Percentiles rank a stretch among this genome's conserved stretches.
Conservation (phyloP, 2,329 filamentous ascomycete species). For the Aspergillus fructus region DNA sequence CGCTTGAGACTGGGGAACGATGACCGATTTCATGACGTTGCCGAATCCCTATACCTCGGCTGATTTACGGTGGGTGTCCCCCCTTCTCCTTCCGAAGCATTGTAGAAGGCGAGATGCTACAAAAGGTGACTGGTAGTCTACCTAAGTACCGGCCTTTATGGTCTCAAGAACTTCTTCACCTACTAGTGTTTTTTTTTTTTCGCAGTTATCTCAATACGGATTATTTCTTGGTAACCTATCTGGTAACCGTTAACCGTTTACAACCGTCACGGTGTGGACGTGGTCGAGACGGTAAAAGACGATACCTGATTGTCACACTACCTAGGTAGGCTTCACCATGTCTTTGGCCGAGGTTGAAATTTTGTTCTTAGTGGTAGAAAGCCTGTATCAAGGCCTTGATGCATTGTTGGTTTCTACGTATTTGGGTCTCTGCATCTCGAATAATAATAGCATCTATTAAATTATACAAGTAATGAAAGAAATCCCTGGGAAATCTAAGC, state of each 20-base stretch:
- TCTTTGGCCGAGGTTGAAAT: background rate
- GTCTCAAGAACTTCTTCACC: background rate
- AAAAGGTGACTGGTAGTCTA: no score
- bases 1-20: conserved; percentile 22
- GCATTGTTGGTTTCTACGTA: background rate
- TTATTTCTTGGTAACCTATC: background rate
- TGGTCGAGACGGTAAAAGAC: background rate
- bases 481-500: background rate
- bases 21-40: conserved; percentile 35
- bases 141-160: background rate
- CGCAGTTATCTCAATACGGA: background rate
- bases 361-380: background rate
- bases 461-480: no score
- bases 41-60: conserved; percentile 37
- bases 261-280: background rate
- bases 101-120: background rate
- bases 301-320: background rate
- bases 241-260: no score
- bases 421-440: background rate
- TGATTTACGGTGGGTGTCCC: conserved; percentile 9
- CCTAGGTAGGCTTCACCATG: background rate
- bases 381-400: background rate
- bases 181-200: background rate
- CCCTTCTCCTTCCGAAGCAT: background rate
- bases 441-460: no score